Conservation (phyloP, 2,329 filamentous ascomycete genomes). For the Amesomyces nigricolor region DNA sequence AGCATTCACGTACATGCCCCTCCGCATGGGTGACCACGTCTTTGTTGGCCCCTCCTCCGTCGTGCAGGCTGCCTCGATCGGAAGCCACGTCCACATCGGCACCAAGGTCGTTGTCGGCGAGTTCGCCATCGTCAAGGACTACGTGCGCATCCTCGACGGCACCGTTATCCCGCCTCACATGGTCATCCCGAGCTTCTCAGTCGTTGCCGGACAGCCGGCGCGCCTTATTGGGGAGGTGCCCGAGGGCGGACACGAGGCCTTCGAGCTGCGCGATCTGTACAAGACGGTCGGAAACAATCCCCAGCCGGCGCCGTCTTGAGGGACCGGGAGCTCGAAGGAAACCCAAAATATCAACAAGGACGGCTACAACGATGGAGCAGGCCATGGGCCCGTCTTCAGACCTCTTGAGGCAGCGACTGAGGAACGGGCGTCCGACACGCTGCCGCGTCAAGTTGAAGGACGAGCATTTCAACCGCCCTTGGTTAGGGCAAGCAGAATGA, state of each 20-base stretch:
- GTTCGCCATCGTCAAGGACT: conserved; percentile 90
- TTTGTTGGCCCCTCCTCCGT: conserved; percentile 73
- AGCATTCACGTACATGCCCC: conserved; percentile 72
- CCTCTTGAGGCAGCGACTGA: no score
- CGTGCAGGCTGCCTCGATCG: conserved; percentile 77
- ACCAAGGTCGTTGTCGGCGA: conserved; percentile 71
- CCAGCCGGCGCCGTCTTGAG: conserved; percentile 35
- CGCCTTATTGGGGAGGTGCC: conserved; percentile 75
- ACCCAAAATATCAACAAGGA: no score
- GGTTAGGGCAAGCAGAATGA: no score
- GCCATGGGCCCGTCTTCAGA: no score
- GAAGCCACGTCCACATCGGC: conserved; percentile 82
- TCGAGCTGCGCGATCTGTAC: conserved; percentile 60
- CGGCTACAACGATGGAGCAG: no score
- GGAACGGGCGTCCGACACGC: no score
- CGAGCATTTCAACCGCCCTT: no score
- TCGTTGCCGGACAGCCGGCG: conserved; percentile 80
- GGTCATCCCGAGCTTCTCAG: conserved; percentile 86
- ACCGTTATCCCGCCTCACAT: conserved; percentile 80
- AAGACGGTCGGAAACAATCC: conserved; percentile 57
- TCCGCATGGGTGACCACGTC: conserved; percentile 91
- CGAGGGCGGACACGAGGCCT: conserved; percentile 61
- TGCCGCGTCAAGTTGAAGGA: no score
- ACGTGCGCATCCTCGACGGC: conserved; percentile 78
- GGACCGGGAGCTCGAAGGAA: background rate